Evolutionary conservation across 192 early-diverging fungal genomes (phyloP).

Genomic region (Coemansia sp.): DNA sequence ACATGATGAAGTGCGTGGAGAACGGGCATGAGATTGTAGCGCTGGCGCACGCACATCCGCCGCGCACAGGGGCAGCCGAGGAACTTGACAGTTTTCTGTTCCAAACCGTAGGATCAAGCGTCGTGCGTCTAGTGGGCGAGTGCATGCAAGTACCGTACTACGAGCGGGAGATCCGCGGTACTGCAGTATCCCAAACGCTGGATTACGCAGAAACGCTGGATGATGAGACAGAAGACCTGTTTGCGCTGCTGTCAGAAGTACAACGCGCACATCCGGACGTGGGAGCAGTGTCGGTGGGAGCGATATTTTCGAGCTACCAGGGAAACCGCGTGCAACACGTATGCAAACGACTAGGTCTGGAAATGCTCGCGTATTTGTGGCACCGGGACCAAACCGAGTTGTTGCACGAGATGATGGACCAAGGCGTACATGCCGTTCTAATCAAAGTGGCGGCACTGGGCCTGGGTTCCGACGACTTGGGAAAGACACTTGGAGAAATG

Average conservation of each 20-base stretch:
- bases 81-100: constrained; percentile 96
- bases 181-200: constrained; percentile 60
- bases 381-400: constrained; percentile 80
- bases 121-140: constrained; percentile 76
- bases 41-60: constrained; percentile 87
- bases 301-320: constrained; percentile 97
- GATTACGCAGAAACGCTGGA: constrained; percentile 68
- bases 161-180: constrained; percentile 69
- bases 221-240: constrained; percentile 97
- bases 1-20: constrained; percentile 92
- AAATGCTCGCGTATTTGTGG: constrained; percentile 88
- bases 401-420: constrained; percentile 80
- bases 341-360: constrained; percentile 83
- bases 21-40: constrained; percentile 92
- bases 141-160: constrained; percentile 88
- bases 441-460: constrained; percentile 93
- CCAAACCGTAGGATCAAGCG: constrained; percentile 95
- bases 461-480: constrained; percentile 63
- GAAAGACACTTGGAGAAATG: constrained; percentile 77
- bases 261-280: constrained; percentile 74
- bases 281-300: constrained; percentile 86
- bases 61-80: constrained; percentile 57
- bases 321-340: constrained; percentile 95
- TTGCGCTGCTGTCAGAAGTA: constrained; percentile 66
- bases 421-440: constrained; percentile 76